Evolutionary conservation across 1,139 yeast genomes (phyloP).

Genomic region (Scheffersomyces segobiensis): DNA sequence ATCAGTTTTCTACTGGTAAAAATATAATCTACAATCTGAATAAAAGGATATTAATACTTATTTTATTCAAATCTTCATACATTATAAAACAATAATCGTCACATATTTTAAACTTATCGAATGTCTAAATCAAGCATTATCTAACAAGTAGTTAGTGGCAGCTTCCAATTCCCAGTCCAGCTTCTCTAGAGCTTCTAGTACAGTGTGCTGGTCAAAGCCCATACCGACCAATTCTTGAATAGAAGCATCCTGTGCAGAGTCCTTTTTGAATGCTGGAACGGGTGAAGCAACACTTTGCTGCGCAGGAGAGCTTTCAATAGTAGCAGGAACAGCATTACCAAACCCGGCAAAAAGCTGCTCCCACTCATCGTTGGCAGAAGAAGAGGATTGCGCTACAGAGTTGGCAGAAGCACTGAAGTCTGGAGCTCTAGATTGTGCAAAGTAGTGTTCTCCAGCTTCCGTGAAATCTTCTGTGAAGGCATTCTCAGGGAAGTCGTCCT

Average conservation of each 20-base stretch:
- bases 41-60: too few relatives aligned
- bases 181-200: constrained; percentile 64
- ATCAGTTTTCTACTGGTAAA: background rate
- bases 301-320: constrained; percentile 1
- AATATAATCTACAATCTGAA: too few relatives aligned
- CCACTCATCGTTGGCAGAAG: constrained; percentile 75
- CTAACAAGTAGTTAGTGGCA: constrained; percentile 82
- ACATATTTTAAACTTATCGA: background rate
- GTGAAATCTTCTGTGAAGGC: constrained; percentile 45
- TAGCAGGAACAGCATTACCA: constrained; percentile 50
- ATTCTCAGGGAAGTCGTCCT: constrained; percentile 19
- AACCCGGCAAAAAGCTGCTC: constrained; percentile 91
- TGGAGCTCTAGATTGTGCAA: constrained; percentile 23
- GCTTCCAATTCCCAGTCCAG: constrained; percentile 77
- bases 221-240: constrained; percentile 80
- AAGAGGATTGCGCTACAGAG: constrained; percentile 3
- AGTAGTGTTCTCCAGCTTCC: constrained; percentile 12
- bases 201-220: constrained; percentile 78
- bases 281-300: constrained; percentile 1
- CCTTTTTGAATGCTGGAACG: constrained; percentile 3
- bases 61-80: background rate
- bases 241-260: constrained; percentile 29
- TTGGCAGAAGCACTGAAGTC: constrained; percentile 22
- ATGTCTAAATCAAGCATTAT: constrained; percentile 46
- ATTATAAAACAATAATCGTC: background rate